These are phyloP conservation scores for Rhodotorula sp. DNA, from an alignment of 1,284 basidiomycete genomes.

Conservation along the genomic window DNA sequence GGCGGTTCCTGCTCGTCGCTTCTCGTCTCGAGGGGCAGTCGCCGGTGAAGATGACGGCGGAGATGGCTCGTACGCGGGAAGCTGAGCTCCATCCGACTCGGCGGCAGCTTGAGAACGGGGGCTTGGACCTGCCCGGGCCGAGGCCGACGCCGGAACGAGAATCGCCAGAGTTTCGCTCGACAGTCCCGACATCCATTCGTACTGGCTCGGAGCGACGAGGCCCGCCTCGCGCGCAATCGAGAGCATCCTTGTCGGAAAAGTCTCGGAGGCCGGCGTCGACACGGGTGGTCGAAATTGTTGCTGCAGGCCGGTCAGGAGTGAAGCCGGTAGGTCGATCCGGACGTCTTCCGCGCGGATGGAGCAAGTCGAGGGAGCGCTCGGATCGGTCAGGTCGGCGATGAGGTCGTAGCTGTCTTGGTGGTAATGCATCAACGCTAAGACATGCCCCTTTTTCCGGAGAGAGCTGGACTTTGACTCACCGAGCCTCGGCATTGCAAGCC, in stretches of 20 bases:
- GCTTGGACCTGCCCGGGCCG: too few species aligned
- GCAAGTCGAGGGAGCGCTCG: too few species aligned
- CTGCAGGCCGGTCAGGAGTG: background rate
- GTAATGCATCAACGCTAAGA: background rate
- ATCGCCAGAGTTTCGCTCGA: background rate
- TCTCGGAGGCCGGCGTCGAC: too few species aligned
- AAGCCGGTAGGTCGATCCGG: background rate
- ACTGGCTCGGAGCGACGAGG: too few species aligned
- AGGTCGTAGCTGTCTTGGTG: background rate
- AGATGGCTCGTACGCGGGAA: too few species aligned
- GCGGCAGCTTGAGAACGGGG: too few species aligned
- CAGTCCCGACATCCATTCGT: background rate
- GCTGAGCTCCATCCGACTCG: too few species aligned
- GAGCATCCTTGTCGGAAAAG: background rate
- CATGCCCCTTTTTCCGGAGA: background rate
- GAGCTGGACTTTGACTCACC: background rate
- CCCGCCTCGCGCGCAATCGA: background rate
- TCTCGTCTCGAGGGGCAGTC: background rate
- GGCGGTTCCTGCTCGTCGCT: background rate
- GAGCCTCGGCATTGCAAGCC: background rate
- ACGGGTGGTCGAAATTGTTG: background rate
- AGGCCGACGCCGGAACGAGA: background rate
- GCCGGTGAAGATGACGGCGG: too few species aligned
- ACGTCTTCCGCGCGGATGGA: background rate
- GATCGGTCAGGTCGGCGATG: background rate